Base-by-base conservation (phyloP, 2,329 filamentous ascomycete genomes). In the Scedosporium dehoogii region DNA sequence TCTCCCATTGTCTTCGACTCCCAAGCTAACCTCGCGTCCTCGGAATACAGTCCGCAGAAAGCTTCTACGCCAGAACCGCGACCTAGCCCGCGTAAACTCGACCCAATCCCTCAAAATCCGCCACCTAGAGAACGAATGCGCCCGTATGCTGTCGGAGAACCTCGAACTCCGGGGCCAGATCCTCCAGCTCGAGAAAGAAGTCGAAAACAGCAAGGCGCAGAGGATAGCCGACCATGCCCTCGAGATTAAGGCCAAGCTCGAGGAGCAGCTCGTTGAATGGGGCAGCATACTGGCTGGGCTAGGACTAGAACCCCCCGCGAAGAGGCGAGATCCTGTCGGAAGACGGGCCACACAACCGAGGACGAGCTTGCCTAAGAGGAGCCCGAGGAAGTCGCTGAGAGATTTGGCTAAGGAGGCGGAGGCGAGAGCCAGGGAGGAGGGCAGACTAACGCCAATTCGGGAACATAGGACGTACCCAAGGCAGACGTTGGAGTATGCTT, bases 51-150 rank as follows among this genome's bases (percentile, higher is more conserved):
- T 93, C 64, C 89, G 90, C 72, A 84, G 88, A 70, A 87, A 88
- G 71, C 91, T 92, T 71, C 79, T 92, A 69, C 84, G 90, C 62
- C 91, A 94, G 72, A 96, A 96, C 72, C 84, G 89, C 74, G 90
- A 94, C 70, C 88, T 94, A 66, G 90, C 90, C 65, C 86, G 87
- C 71, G 85, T 82, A 69, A 94, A 96, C 75, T 91, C 90, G 25
- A 81, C 83, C 59, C 89, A 92, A 72, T 89, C 88, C 38, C 79
- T 91, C 38, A 87, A 88, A 67, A 92, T 94, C 68, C 86, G 90
- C 64, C 84, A 81, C 66, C 81, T 94, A 63, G 90, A 93, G 70
- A 85, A 86, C 70, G 89, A 96, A 73, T 86, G 85, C 65, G 85
- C 88, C 48, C 85, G 86, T 58, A 81, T 92, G 66, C 79, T 92